Base-by-base conservation (phyloP, 2,329 filamentous ascomycete species). In the Aspergillus quadrilineatus region DNA sequence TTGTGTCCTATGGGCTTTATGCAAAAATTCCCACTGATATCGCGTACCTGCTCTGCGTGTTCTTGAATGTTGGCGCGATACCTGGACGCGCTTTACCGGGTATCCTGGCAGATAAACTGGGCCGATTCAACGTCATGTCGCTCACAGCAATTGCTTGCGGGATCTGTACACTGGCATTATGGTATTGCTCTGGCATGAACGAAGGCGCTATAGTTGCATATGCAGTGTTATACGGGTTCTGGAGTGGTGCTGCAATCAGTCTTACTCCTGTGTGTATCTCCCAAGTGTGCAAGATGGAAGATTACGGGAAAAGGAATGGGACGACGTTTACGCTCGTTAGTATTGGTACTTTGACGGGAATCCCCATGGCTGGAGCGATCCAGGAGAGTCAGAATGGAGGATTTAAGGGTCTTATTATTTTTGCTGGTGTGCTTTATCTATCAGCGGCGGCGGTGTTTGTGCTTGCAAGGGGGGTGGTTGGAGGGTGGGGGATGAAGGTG, bases 61-160 rank as follows among this genome's bases (percentile, higher is more conserved):
- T 73, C 26, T 58, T 74, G 10, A 75, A 74, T 15, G 64, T 62
- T 0, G 66, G 63, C 4, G 64, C 67, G 1, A 63, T 73, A n/a
- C 63, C 63, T 1, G 72, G 73, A 12, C 66, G 73, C 2, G 60
- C 63, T 10, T 15, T 75, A 3, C 70, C 72, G 0, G 71, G 71
- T 1, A 63, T 67, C 9, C 29, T 72, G 0, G 70, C 72, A 1
- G 73, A 75, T 42, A 58, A 59, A 5, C 56, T 67, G 0, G 73
- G 73, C 17, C 65, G 69, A 2, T 72, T 72, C 46, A 72, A 72
- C 26, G 59, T 65, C 8, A 69, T 71, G 66, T 51, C 59, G 4
- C 7, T 64, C 4, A 69, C 62, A 2, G 50, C 59, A 1, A 10
- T 63, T 0, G 22, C 64, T 0, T 70, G 63, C 29, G 47, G 59